These are phyloP conservation scores for Trichosanthes truncata DNA, from an alignment of 306 rosid species.

Conservation along the genomic window DNA sequence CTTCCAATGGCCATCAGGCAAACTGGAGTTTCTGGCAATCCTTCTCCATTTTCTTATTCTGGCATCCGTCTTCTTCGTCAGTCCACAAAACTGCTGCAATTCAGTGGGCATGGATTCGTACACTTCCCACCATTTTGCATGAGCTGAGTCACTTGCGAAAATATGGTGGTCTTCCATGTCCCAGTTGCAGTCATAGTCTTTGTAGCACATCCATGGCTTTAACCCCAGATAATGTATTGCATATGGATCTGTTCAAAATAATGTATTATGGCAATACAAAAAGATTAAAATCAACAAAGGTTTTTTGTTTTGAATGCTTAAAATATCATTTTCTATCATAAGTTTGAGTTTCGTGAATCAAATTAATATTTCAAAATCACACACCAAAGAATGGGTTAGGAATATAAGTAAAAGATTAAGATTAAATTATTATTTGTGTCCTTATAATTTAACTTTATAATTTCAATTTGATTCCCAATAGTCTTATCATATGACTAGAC, in stretches of 20 bases:
- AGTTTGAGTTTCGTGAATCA: too few species aligned
- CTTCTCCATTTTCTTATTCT: slow-evolving; percentile 29
- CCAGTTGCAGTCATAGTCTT: slow-evolving; percentile 92
- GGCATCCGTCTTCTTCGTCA: slow-evolving; percentile 33
- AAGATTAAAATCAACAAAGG: too few species aligned
- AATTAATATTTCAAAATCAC: too few species aligned
- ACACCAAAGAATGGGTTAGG: too few species aligned
- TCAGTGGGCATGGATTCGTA: slow-evolving; percentile 50
- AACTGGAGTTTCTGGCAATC: slow-evolving; percentile 28
- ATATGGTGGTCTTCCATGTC: slow-evolving; percentile 24
- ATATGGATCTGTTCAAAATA: slow-evolving; percentile 2
- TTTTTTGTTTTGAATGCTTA: too few species aligned
- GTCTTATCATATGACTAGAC: too few species aligned
- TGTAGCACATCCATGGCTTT: slow-evolving; percentile 91
- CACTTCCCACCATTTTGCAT: slow-evolving; percentile 59
- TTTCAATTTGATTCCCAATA: too few species aligned
- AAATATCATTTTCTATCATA: too few species aligned
- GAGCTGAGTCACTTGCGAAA: slow-evolving; percentile 56
- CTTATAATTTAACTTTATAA: too few species aligned
- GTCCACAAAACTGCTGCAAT: slow-evolving; percentile 43
- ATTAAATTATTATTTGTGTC: too few species aligned
- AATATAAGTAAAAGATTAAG: too few species aligned
- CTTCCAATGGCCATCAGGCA: slow-evolving; percentile 50
- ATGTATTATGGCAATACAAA: too few species aligned
- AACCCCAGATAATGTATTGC: slow-evolving; percentile 61